Percentiles rank a stretch among this genome's conserved stretches.
These are phyloP conservation scores for Alternaria infectoria DNA, from an alignment of 2,329 filamentous ascomycete species.

Conservation along the genomic window DNA sequence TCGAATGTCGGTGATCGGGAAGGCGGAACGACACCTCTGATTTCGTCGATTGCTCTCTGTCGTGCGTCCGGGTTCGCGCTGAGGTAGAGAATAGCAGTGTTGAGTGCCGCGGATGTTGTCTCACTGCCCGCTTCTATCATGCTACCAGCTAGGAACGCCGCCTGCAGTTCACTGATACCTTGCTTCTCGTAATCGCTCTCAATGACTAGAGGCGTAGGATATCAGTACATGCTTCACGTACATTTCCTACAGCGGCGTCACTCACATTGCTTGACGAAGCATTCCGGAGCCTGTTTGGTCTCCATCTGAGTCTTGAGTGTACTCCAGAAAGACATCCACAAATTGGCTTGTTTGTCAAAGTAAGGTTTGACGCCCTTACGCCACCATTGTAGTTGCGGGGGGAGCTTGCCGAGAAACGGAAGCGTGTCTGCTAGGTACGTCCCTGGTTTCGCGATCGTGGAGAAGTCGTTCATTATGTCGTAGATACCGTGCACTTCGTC, in stretches of 20 bases:
- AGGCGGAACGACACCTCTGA: conserved; percentile 21
- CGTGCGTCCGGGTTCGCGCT: conserved; percentile 28
- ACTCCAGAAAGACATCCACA: conserved; percentile 43
- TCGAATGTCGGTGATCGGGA: conserved; percentile 43
- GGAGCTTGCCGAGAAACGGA: conserved; percentile 36
- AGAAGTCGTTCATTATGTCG: conserved; percentile 45
- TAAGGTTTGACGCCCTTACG: conserved; percentile 32
- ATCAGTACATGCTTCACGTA: too few species aligned
- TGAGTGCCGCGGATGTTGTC: conserved; percentile 48
- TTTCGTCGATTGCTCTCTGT: conserved; percentile 31
- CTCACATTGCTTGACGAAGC: conserved; percentile 40
- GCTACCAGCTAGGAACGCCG: conserved; percentile 44
- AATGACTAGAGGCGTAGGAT: conserved; percentile 24
- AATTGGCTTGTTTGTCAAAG: conserved; percentile 41
- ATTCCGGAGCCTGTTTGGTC: conserved; percentile 41
- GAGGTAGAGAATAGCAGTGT: conserved; percentile 41
- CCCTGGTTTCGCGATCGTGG: conserved; percentile 34
- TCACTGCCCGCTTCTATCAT: conserved; percentile 51
- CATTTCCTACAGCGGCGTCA: too few species aligned
- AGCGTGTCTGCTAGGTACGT: conserved; percentile 41
- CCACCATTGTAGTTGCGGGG: conserved; percentile 41
- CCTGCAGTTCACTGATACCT: conserved; percentile 44
- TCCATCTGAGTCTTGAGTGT: conserved; percentile 40
- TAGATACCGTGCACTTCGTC: conserved; percentile 43
- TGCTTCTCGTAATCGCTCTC: conserved; percentile 47